phyloP scores from a whole-genome alignment of 805 yeast genomes.

The Saccharomyces jurei region DNA sequence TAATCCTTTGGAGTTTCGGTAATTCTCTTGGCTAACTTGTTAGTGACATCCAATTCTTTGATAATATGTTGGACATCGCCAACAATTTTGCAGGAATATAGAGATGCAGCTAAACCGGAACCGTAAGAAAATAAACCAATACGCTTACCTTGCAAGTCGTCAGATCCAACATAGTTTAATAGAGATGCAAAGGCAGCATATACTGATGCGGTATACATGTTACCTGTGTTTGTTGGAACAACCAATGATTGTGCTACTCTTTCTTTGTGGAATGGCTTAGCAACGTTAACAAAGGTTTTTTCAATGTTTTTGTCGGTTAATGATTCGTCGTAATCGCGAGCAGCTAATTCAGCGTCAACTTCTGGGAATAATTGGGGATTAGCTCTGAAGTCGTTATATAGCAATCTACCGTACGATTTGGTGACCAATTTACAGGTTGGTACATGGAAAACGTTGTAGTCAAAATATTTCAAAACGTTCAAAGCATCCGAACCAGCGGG shows the following conservation, averaged over 20 bases:
- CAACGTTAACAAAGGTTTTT: slow-evolving; percentile 70
- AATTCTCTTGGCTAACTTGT: slow-evolving; percentile 53
- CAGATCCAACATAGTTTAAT: slow-evolving; percentile 66
- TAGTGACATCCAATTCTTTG: slow-evolving; percentile 55
- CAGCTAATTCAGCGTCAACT: slow-evolving; percentile 42
- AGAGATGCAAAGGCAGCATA: slow-evolving; percentile 82
- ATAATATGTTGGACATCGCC: slow-evolving; percentile 73
- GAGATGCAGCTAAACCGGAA: slow-evolving; percentile 90
- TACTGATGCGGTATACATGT: slow-evolving; percentile 93
- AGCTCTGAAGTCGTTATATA: slow-evolving; percentile 77
- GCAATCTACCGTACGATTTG: slow-evolving; percentile 85
- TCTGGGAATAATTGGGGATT: slow-evolving; percentile 60
- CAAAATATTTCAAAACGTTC: slow-evolving; percentile 68
- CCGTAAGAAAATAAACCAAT: slow-evolving; percentile 94
- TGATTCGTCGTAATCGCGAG: slow-evolving; percentile 64
- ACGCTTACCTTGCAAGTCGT: slow-evolving; percentile 70
- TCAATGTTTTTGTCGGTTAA: slow-evolving; percentile 74
- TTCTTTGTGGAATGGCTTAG: slow-evolving; percentile 58
- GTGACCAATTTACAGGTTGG: slow-evolving; percentile 94
- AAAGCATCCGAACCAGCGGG: slow-evolving; percentile 46
- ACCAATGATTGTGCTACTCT: slow-evolving; percentile 73
- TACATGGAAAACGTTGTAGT: slow-evolving; percentile 93
- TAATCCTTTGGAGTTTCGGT: slow-evolving; percentile 69
- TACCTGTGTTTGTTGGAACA: slow-evolving; percentile 95
- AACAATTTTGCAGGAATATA: slow-evolving; percentile 68